Conservation (phyloP, 2,329 filamentous ascomycete genomes). For the Pseudogymnoascus sp. region DNA sequence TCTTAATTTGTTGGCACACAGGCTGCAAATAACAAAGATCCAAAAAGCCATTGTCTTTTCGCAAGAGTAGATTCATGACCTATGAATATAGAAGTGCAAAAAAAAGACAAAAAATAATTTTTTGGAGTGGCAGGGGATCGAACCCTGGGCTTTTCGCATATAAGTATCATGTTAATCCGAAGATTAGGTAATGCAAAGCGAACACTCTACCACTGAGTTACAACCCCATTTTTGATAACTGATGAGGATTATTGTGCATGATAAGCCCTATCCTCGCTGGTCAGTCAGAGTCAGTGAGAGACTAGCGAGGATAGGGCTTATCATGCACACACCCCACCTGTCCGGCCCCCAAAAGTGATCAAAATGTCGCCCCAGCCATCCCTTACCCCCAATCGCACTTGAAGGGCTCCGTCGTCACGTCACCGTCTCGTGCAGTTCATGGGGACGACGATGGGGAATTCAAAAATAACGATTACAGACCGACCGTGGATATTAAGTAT, state of each 20-base stretch:
- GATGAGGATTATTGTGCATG: background rate
- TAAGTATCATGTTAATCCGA: constrained; percentile 9
- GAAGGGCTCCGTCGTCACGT: background rate
- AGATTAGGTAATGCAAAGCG: constrained; percentile 9
- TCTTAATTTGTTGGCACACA: background rate
- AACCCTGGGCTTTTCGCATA: constrained; percentile 10
- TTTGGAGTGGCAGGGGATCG: constrained; percentile 9
- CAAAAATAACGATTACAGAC: background rate
- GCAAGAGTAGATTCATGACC: background rate
- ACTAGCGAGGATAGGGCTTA: no score
- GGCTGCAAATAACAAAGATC: background rate
- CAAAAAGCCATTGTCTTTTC: background rate
- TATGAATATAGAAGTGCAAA: background rate
- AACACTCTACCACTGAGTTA: constrained; percentile 10
- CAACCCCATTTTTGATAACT: constrained; percentile 5
- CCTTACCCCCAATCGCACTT: background rate
- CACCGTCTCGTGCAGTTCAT: background rate
- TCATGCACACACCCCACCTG: background rate
- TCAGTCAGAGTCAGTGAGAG: no score
- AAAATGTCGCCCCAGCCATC: background rate
- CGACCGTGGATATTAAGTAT: background rate
- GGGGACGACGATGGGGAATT: background rate
- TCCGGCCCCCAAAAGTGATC: background rate
- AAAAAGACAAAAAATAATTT: background rate
- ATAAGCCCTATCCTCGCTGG: background rate